Percentiles rank a stretch among this genome's conserved stretches.
Conservation (phyloP, 2,329 filamentous ascomycete genomes). For the Capronia americana region DNA sequence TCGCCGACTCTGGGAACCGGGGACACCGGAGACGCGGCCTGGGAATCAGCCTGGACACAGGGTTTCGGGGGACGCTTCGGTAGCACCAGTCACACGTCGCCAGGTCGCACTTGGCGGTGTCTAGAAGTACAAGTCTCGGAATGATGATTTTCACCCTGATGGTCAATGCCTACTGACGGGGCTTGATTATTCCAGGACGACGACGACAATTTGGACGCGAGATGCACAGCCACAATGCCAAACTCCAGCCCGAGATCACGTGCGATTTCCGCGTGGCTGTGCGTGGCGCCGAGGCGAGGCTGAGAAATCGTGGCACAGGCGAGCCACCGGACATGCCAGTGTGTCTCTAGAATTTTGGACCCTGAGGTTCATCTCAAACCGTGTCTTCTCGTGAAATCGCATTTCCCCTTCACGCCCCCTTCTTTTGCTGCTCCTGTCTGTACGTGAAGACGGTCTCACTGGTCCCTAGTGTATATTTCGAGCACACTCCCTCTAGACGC, state of each 20-base stretch:
- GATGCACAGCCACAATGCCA: neutral
- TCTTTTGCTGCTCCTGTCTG: neutral
- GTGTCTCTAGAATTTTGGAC: slow-evolving; percentile 1
- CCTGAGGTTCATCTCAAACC: neutral
- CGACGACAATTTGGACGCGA: neutral
- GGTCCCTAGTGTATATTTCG: neutral
- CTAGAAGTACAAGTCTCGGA: neutral
- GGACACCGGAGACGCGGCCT: neutral
- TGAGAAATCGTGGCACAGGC: neutral
- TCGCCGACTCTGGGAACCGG: neutral
- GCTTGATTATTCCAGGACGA: neutral
- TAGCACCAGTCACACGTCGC: neutral
- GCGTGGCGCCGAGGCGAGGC: no score
- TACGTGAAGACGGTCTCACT: neutral
- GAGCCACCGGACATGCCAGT: neutral
- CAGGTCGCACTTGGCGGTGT: neutral
- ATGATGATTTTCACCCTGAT: neutral
- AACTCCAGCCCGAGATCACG: neutral
- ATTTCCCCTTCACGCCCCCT: neutral
- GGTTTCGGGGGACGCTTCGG: neutral
- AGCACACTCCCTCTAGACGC: neutral
- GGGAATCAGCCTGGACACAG: neutral
- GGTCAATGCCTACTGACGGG: no score
- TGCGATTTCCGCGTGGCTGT: neutral
- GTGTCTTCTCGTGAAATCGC: slow-evolving; percentile 1